These are phyloP conservation scores for Firmiana major DNA, from an alignment of 345 rosid genomes.

Conservation along the genomic window DNA sequence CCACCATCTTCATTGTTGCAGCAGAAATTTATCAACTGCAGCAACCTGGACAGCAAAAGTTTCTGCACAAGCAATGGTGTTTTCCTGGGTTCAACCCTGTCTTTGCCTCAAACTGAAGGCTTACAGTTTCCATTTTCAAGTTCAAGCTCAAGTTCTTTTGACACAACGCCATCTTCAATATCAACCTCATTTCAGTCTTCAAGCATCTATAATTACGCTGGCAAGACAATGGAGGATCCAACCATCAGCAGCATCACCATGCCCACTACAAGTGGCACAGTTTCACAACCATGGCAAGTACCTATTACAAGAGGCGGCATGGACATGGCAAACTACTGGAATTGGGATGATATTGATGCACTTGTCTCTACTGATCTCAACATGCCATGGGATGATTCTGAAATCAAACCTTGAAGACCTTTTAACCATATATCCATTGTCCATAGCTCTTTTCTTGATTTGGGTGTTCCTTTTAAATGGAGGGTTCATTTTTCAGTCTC, in stretches of 20 bases:
- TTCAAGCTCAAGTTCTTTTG: slow-evolving; percentile 23
- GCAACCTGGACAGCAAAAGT: slow-evolving; percentile 13
- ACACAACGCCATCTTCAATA: slow-evolving; percentile 25
- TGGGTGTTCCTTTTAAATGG: slow-evolving; percentile 6
- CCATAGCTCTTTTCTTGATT: not conserved
- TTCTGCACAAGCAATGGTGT: slow-evolving; percentile 3
- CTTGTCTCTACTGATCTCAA: slow-evolving; percentile 44
- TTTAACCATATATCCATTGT: not conserved
- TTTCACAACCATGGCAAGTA: slow-evolving; percentile 29
- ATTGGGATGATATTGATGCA: slow-evolving; percentile 55
- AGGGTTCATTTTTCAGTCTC: slow-evolving; percentile 1
- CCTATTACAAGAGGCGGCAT: slow-evolving; percentile 19
- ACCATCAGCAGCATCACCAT: slow-evolving; percentile 25
- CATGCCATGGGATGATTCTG: slow-evolving; percentile 47
- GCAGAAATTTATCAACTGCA: slow-evolving; percentile 22
- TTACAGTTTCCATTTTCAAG: slow-evolving; percentile 22
- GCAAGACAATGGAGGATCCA: slow-evolving; percentile 30
- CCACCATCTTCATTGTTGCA: slow-evolving; percentile 25
- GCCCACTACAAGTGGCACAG: slow-evolving; percentile 19
- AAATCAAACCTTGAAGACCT: slow-evolving; percentile 39
- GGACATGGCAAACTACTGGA: slow-evolving; percentile 41
- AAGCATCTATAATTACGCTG: slow-evolving; percentile 12
- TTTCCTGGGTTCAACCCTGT: slow-evolving; percentile 16
- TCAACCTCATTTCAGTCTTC: slow-evolving; percentile 31
- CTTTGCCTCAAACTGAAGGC: slow-evolving; percentile 24